These are phyloP conservation scores for Globisporangium orthogonon DNA, from an alignment of 352 stramenopile species.

Conservation along the genomic window DNA sequence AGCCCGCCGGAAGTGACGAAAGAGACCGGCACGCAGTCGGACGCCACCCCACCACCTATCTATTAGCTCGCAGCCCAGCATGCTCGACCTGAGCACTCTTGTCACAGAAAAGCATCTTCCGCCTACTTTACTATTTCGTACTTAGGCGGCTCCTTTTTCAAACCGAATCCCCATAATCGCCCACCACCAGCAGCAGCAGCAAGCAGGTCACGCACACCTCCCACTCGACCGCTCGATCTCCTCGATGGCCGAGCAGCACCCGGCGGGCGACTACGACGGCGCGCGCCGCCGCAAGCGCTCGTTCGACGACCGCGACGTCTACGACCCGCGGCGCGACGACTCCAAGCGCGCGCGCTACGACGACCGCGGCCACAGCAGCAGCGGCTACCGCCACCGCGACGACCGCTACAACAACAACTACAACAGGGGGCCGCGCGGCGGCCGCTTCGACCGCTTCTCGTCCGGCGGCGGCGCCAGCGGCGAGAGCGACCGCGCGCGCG, in stretches of 20 bases:
- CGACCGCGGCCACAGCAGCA: constrained; percentile 19
- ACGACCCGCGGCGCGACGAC: constrained; percentile 18
- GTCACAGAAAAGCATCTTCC: no score
- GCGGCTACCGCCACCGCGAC: constrained; percentile 22
- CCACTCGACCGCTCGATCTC: no score
- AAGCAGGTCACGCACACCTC: no score
- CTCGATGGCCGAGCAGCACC: constrained; percentile 22
- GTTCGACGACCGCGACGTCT: constrained; percentile 33
- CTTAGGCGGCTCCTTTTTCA: no score
- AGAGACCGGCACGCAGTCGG: no score
- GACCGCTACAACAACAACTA: constrained; percentile 24
- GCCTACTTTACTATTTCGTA: no score
- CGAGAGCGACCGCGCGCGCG: constrained; percentile 61
- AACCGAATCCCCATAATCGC: no score
- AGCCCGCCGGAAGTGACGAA: no score
- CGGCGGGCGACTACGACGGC: constrained; percentile 14
- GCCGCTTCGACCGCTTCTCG: constrained; percentile 16
- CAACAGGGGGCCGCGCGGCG: constrained; percentile 12
- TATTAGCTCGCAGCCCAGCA: no score
- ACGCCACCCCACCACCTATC: no score
- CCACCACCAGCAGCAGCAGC: no score
- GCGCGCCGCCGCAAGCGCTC: constrained; percentile 50
- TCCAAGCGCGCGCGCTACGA: constrained; percentile 59
- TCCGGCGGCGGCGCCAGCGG: constrained; percentile 12
- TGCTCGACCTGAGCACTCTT: no score